phyloP scores from a whole-genome alignment of 2,329 filamentous ascomycete species.

The Ophiostoma sp. region DNA sequence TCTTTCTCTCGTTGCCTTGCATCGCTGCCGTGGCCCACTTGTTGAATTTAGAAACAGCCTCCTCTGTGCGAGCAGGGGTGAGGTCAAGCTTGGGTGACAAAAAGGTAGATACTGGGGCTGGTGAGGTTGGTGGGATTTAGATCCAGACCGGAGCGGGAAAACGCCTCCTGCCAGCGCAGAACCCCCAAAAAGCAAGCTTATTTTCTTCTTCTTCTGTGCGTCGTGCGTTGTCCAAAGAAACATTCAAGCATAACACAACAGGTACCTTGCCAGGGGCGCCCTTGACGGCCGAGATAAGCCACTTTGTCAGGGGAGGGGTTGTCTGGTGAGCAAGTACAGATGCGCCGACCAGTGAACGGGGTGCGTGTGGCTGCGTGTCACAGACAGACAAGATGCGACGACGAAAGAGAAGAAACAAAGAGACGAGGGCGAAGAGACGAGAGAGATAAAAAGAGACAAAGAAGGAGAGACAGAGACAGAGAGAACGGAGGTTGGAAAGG shows the following conservation, averaged over 20 bases:
- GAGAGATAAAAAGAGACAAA: background rate
- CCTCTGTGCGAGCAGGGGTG: background rate
- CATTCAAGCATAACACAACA: background rate
- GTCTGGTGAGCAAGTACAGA: background rate
- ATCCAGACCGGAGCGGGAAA: background rate
- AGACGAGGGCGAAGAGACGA: background rate
- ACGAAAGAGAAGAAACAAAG: background rate
- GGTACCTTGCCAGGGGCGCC: background rate
- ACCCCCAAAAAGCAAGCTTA: background rate
- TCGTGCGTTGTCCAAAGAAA: background rate
- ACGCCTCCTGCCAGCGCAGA: background rate
- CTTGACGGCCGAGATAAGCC: conserved; percentile 12
- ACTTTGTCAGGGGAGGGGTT: conserved; percentile 2
- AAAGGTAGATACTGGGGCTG: background rate
- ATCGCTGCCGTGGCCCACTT: conserved; percentile 12
- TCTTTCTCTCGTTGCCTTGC: background rate
- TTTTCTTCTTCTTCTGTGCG: background rate
- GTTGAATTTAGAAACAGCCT: background rate
- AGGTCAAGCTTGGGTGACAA: background rate
- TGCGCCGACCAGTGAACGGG: background rate
- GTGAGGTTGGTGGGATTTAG: background rate
- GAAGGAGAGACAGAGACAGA: background rate
- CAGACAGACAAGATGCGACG: background rate
- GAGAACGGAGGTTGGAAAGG: background rate
- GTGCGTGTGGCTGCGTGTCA: conserved; percentile 6